Evolutionary conservation across 345 rosid genomes (phyloP).

Genomic region (Turnera subulata): DNA sequence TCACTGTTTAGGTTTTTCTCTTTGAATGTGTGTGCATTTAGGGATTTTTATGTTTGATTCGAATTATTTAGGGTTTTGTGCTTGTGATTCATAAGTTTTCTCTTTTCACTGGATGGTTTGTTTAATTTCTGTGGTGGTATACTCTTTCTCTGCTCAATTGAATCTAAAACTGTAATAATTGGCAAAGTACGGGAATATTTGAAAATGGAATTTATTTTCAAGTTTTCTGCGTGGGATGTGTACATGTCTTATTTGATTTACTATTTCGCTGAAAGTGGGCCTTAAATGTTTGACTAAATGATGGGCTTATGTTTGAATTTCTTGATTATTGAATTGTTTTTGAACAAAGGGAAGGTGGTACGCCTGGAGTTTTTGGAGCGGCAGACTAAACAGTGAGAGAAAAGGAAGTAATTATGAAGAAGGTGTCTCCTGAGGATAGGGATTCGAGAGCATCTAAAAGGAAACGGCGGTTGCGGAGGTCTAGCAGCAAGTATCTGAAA

Average conservation of each 20-base stretch:
- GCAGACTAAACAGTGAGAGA: not conserved
- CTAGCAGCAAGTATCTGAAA: slow-evolving; percentile 60
- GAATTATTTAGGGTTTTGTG: not conserved
- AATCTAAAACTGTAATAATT: too few species aligned
- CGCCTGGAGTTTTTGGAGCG: not conserved
- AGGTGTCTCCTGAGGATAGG: slow-evolving; percentile 56
- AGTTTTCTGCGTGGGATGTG: not conserved
- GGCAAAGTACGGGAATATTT: too few species aligned
- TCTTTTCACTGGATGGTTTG: not conserved
- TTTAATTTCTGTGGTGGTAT: not conserved
- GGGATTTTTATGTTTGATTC: not conserved
- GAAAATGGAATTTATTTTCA: too few species aligned
- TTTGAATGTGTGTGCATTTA: not conserved
- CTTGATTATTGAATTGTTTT: not conserved
- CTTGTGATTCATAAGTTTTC: not conserved
- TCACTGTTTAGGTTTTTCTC: not conserved
- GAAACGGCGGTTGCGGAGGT: slow-evolving; percentile 50
- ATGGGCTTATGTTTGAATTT: not conserved
- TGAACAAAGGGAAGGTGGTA: not conserved
- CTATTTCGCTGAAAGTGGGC: not conserved
- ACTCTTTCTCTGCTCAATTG: not conserved
- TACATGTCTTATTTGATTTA: not conserved
- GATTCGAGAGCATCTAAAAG: slow-evolving; percentile 37
- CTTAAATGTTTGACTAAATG: slow-evolving; percentile 20
- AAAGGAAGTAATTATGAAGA: slow-evolving; percentile 51